Evolutionary conservation across 768 basidiomycete genomes (phyloP), one percentile per base, ranked within the genome.

Genomic region (Boletellus ananas): DNA sequence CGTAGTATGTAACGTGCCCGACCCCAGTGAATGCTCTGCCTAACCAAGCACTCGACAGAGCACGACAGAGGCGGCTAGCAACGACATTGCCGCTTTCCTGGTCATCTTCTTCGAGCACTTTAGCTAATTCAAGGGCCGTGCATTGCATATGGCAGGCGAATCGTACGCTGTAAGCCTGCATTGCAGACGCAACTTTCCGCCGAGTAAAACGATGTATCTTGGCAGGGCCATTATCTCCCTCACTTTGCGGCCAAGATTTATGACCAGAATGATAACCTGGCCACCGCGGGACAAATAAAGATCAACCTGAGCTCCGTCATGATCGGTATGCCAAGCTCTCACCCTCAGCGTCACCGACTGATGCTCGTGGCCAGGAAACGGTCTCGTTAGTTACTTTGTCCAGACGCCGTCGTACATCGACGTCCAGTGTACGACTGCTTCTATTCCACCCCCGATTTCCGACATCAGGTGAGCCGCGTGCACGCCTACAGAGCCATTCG

Each of bases 21-120:
- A n/a, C 31, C 17, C 10, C 6, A 18, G n/a, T 10, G 1, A 5
- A 18, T 11, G 4, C 20, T 23, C 21, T 43, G 29, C 27, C 9
- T 18, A 21, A 21, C 27, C 7, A 42, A 17, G n/a, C 27, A 17
- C n/a, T 29, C 23, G 27, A 17, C 25, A 42, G 41, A 29, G 25
- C 21, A 84, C 77, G 4, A 80, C 83, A 0, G 77, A 81, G 58
- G 78, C 84, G 35, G 83, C 81, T 1, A 81, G 83, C 0, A 71
- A 76, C 39, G 85, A 87, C 54, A 78, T 87, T 2, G 80, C 83
- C 0, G 79, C 80, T 0, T 87, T 87, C 56, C 71, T 87, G 0
- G 70, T 77, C 7, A 79, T 87, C 44, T 87, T 87, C 44, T 87
- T 87, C 47, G 83, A 87, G 54, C 74, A 81, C 50, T 87, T 89